Evolutionary conservation across 352 stramenopile genomes (phyloP), one percentile per base, ranked within the genome.

Genomic region (Globisporangium polare): DNA sequence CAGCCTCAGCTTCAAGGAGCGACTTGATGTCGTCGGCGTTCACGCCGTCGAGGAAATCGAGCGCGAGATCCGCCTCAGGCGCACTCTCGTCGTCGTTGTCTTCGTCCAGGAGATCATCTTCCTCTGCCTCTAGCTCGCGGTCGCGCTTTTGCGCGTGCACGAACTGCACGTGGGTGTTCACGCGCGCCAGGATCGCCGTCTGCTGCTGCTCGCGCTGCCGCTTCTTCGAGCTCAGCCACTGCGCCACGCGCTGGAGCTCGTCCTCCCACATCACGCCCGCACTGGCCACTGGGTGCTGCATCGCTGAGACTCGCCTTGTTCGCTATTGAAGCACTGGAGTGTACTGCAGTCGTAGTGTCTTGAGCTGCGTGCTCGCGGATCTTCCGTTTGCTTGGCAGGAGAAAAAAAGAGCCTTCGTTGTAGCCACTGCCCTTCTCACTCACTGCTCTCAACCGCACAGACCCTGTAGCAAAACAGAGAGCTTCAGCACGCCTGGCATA

Each of bases 21-120:
- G 68, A 62, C 24, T 63, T 74, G 62, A 92, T 81, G 58, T 90
- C 82, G 7, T 78, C 59, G 22, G 63, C 65, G 46, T 87, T 62
- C 22, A 92, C 67, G 45, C 77, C 75, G 2, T 53, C 63, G 37
- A 92, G 58, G 53, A 92, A 92, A 29, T 82, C 77, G 5, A 92
- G 68, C 58, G 64, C 67, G 29, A 80, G 49, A 13, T 74, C 64
- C 15, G 53, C 20, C 17, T 41, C 59, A 20, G 33, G 18, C 41
- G 35, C 41, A 10, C 42, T 12, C 9, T 72, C 69, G 6, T 69
- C 27, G 31, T 68, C 55, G 5, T 69, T 66, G 9, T 72, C 67
- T n/a, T 80, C 66, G 15, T 63, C 67, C 6, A 56, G 63, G 13
- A 53, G 17, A 12, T 13, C 37, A 10, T 59, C 67, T 20, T 52